Evolutionary conservation across 495 filamentous ascomycete genomes (phyloP).

Genomic region (Halenospora varia): DNA sequence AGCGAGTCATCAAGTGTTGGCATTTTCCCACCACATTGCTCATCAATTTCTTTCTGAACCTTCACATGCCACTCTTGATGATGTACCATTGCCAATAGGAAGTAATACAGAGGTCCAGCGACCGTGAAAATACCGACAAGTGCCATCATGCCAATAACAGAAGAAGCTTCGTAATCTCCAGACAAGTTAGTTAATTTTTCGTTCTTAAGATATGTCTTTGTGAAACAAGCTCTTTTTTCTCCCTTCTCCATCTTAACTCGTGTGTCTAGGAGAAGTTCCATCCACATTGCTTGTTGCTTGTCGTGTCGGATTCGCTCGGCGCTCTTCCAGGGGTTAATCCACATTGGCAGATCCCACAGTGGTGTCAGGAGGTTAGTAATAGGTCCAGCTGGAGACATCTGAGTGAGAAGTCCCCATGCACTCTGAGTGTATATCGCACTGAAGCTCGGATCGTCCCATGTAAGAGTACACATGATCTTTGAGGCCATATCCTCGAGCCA

Average conservation of each 20-base stretch:
- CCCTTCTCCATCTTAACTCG: slow-evolving; percentile 22
- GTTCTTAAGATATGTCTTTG: slow-evolving; percentile 15
- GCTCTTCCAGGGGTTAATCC: slow-evolving; percentile 24
- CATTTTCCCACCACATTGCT: background rate
- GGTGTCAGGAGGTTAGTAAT: slow-evolving; percentile 35
- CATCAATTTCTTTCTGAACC: background rate
- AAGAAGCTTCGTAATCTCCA: slow-evolving; percentile 24
- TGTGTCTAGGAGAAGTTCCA: slow-evolving; percentile 24
- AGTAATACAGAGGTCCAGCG: background rate
- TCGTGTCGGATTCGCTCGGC: slow-evolving; percentile 26
- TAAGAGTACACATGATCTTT: slow-evolving; percentile 29
- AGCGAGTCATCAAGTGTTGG: background rate
- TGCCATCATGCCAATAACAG: slow-evolving; percentile 29
- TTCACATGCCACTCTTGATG: background rate
- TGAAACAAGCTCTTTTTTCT: slow-evolving; percentile 16
- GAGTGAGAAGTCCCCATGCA: slow-evolving; percentile 33
- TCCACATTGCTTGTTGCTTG: slow-evolving; percentile 26
- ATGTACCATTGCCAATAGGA: background rate
- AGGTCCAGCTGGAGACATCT: slow-evolving; percentile 36
- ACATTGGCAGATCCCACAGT: slow-evolving; percentile 28
- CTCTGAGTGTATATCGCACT: slow-evolving; percentile 30
- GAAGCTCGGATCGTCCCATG: slow-evolving; percentile 30
- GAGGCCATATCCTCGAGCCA: slow-evolving; percentile 33
- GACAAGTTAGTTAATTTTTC: slow-evolving; percentile 22
- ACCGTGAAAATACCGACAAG: background rate